Conservation (phyloP, 1,284 basidiomycete genomes). For the Moesziomyces sp. region DNA sequence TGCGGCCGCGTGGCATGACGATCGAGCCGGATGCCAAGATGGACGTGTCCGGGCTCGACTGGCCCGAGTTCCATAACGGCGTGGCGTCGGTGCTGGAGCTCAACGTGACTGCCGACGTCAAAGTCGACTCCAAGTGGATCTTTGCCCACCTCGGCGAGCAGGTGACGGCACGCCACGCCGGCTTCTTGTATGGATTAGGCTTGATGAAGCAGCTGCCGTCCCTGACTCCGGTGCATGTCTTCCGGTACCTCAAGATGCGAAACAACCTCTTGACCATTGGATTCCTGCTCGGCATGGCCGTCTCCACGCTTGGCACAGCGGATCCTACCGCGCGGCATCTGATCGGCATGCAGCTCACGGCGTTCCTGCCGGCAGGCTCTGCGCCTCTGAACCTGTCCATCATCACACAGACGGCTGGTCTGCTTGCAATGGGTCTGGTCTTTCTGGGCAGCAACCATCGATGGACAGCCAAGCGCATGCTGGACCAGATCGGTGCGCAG, state of each 20-base stretch:
- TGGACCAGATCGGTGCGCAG: conserved; percentile 82
- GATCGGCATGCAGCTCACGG: conserved; percentile 90
- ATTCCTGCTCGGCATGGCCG: conserved; percentile 87
- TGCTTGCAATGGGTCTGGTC: conserved; percentile 88
- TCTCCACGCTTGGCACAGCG: conserved; percentile 87
- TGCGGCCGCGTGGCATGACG: conserved; percentile 46
- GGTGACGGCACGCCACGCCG: conserved; percentile 90
- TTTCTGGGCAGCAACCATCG: conserved; percentile 88
- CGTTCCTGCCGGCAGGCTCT: conserved; percentile 84
- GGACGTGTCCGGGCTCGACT: conserved; percentile 71
- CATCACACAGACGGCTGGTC: conserved; percentile 87
- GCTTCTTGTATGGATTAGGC: conserved; percentile 91
- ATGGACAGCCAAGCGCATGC: conserved; percentile 89
- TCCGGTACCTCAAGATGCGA: conserved; percentile 91
- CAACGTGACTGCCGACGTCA: conserved; percentile 77
- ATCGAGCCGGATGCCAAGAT: conserved; percentile 39
- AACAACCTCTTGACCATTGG: conserved; percentile 95
- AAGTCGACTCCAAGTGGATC: conserved; percentile 64
- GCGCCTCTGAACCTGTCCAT: conserved; percentile 90
- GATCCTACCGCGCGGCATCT: conserved; percentile 89
- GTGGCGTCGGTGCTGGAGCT: conserved; percentile 84
- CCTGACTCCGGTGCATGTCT: conserved; percentile 83
- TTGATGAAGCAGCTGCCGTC: conserved; percentile 87
- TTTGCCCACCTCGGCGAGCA: conserved; percentile 57
- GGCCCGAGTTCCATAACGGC: conserved; percentile 98